Percentiles rank a stretch among this genome's conserved stretches.
Evolutionary conservation across 768 basidiomycete species (phyloP).

Genomic region (Pisolithus marmoratus): DNA sequence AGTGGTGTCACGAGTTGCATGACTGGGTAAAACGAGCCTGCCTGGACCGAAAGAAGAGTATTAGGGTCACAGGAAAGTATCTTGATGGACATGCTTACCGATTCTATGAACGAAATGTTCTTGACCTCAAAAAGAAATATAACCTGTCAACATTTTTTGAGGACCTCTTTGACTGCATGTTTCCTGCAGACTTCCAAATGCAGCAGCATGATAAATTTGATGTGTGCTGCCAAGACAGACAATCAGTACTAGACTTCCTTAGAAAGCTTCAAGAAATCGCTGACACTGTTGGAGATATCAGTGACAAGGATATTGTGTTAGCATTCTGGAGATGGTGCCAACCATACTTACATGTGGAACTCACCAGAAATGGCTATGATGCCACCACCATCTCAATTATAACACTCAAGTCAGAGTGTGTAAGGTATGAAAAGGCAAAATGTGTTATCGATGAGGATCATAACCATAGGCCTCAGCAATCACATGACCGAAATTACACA

Average conservation of each 20-base stretch:
- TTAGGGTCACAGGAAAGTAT: background rate
- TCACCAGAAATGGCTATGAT: constrained; percentile 8
- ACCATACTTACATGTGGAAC: constrained; percentile 1
- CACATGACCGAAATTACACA: background rate
- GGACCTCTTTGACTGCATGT: constrained; percentile 7
- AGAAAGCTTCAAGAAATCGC: constrained; percentile 3
- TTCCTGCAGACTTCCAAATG: constrained; percentile 11
- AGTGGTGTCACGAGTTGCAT: constrained; percentile 3
- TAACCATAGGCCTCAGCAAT: background rate
- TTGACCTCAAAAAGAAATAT: constrained; percentile 4
- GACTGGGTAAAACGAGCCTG: constrained; percentile 3
- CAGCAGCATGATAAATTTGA: constrained; percentile 11
- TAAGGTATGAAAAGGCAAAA: background rate
- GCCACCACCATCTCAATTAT: background rate
- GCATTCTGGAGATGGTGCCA: constrained; percentile 11
- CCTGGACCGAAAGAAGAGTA: constrained; percentile 3
- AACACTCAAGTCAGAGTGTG: background rate
- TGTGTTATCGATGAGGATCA: background rate
- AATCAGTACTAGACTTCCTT: constrained; percentile 6
- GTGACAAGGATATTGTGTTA: background rate
- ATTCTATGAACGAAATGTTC: constrained; percentile 7
- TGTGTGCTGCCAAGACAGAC: constrained; percentile 3
- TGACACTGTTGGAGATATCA: constrained; percentile 9
- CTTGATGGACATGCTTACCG: background rate
- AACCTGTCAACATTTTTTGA: constrained; percentile 5